phyloP scores from a whole-genome alignment of 2,329 filamentous ascomycete genomes.

The Triangularia setosa region DNA sequence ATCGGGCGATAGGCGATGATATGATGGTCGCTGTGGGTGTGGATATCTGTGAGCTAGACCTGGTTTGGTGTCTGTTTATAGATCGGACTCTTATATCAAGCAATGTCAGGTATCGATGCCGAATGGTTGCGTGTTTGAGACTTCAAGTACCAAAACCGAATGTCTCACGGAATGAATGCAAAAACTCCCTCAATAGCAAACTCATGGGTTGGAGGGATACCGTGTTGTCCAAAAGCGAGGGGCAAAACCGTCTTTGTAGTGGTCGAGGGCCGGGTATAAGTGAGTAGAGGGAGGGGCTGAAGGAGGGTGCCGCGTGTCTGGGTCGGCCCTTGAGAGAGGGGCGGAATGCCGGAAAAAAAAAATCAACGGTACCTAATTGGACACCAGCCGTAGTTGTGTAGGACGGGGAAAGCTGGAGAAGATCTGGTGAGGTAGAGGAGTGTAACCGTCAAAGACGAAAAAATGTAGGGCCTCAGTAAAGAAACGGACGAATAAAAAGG shows the following conservation, averaged over 20 bases:
- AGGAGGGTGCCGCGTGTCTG: conserved; percentile 10
- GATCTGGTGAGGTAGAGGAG: background rate
- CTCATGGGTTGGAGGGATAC: conserved; percentile 32
- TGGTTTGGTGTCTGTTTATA: conserved; percentile 5
- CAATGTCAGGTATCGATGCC: background rate
- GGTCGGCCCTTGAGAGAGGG: conserved; percentile 1
- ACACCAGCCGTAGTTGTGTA: background rate
- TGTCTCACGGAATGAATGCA: conserved; percentile 19
- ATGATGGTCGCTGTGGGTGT: background rate
- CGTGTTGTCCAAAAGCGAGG: conserved; percentile 2
- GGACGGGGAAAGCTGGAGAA: background rate
- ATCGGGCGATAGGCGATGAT: conserved; percentile 7
- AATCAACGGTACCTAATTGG: background rate
- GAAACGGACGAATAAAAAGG: conserved; percentile 5
- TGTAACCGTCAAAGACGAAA: background rate
- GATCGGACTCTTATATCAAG: conserved; percentile 13
- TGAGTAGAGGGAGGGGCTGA: conserved; percentile 12
- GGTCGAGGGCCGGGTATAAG: conserved; percentile 4
- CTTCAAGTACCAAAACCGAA: conserved; percentile 28
- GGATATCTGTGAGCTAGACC: background rate
- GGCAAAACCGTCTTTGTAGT: conserved; percentile 4
- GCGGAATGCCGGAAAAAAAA: conserved; percentile 9
- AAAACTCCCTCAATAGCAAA: conserved; percentile 39
- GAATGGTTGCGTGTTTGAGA: background rate
- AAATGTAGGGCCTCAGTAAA: background rate